Conservation (phyloP, 257 asterid species). For the Salvia hispanica region DNA sequence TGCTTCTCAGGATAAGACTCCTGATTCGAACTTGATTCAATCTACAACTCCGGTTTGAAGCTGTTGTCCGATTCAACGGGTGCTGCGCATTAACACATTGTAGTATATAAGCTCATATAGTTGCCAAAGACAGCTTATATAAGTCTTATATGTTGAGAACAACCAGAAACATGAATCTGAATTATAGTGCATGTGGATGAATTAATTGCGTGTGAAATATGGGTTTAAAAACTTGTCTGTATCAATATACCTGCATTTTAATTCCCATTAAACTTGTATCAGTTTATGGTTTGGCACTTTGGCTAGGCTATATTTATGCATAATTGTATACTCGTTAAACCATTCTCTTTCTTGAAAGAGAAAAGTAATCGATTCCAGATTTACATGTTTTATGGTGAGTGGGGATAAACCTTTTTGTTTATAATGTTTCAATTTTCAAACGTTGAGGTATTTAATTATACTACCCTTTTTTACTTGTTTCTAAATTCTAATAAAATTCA, state of each 20-base stretch:
- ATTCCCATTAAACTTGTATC: too few species aligned
- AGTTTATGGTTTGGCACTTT: not conserved
- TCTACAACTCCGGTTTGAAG: constrained; percentile 34
- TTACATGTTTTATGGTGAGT: not conserved
- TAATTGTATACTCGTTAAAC: not conserved
- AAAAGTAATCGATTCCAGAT: not conserved
- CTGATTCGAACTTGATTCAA: constrained; percentile 34
- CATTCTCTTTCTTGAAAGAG: not conserved
- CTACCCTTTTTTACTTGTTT: too few species aligned
- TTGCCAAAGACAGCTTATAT: constrained; percentile 26
- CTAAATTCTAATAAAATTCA: too few species aligned
- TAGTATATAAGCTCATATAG: constrained; percentile 26
- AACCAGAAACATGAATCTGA: not conserved
- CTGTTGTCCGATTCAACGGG: constrained; percentile 22
- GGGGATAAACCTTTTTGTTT: too few species aligned
- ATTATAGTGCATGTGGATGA: constrained; percentile 12
- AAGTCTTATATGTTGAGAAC: not conserved
- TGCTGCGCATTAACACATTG: constrained; percentile 28
- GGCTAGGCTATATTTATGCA: not conserved
- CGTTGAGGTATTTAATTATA: too few species aligned
- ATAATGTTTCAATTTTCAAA: too few species aligned
- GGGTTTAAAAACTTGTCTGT: not conserved
- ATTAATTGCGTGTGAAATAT: not conserved
- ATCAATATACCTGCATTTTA: not conserved
- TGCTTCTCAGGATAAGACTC: constrained; percentile 59